Evolutionary conservation across 2,329 filamentous ascomycete species (phyloP), one percentile per base, ranked within the genome.

Genomic region (Colletotrichum sp.): DNA sequence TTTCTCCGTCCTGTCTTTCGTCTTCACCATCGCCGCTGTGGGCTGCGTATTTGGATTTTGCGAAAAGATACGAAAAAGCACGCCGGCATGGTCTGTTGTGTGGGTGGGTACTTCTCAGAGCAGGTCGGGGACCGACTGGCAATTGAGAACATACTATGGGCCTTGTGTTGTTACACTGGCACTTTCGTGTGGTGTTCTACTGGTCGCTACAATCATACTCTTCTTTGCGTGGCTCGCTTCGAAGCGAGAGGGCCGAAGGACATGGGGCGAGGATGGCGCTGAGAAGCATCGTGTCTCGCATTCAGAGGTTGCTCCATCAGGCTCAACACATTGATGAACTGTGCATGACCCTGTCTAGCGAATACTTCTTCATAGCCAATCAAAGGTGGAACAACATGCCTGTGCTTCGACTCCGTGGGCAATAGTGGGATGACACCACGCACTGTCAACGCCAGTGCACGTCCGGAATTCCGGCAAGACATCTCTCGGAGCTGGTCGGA

Each of bases 401-500:
- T 51, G n/a, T 47, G 43, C 43, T 1, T 51, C 0, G 13, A 13
- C 4, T 21, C 43, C 43, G n/a, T 51, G 2, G n/a, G 13, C 11
- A 51, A 4, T 8, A 3, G 43, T 51, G 6, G 11, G n/a, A 21
- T 51, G 43, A 51, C 43, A 51, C 21, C 43, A 51, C 43, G n/a
- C 43, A 51, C 24, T 2, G 38, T 47, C 18, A 4, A 21, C 18
- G 12, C 43, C n/a, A 24, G 55, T 36, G 21, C 31, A 36, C 18
- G 13, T 21, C 24, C 34, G 38, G 38, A 7, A 29, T 62, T 55
- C 24, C n/a, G 15, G 15, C 55, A 18, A 59, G 21, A 15, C 43
- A 34, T 33, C 11, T n/a, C 18, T 29, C 43, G 43, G 16, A 27
- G 16, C 13, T 8, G 54, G 66, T 38, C 66, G 70, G 66, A 73